Percentiles rank a stretch among this genome's conserved stretches.
Evolutionary conservation across 1,284 basidiomycete genomes (phyloP).

Genomic region (Gastroboletus turbinatus): DNA sequence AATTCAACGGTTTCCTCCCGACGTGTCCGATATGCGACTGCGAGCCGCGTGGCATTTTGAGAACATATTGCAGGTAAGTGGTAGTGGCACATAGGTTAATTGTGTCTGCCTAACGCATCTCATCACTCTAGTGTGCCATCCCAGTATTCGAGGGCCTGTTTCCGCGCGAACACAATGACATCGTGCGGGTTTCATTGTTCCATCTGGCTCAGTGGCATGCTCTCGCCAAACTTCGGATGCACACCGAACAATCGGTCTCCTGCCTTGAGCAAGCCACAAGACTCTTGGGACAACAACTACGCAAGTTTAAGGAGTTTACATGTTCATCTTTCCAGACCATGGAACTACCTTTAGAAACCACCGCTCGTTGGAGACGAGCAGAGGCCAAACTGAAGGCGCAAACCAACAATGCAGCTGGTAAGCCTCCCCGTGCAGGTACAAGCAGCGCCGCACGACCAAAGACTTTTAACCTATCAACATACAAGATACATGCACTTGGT

Average conservation of each 20-base stretch:
- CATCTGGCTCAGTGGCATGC: slow-evolving; percentile 21
- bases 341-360: slow-evolving; percentile 4
- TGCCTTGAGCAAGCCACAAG: not conserved
- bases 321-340: not conserved
- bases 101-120: no score
- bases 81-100: no score
- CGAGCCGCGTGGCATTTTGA: no score
- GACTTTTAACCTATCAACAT: slow-evolving; percentile 12
- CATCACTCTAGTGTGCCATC: no score
- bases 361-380: not conserved
- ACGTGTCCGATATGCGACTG: no score
- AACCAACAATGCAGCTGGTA: no score
- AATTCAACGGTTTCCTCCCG: no score
- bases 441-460: not conserved
- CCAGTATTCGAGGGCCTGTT: slow-evolving; percentile 19
- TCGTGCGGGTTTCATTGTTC: slow-evolving; percentile 12
- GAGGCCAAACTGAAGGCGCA: not conserved
- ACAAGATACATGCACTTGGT: slow-evolving; percentile 27
- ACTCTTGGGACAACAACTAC: not conserved
- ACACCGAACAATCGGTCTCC: slow-evolving; percentile 5
- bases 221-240: slow-evolving; percentile 25
- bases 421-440: no score
- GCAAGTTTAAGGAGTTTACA: slow-evolving; percentile 3
- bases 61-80: no score
- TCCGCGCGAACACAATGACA: slow-evolving; percentile 7